Evolutionary conservation across 169 alveolate species (phyloP), one percentile per base, ranked within the genome.

Genomic region (Plasmodium vivax): DNA sequence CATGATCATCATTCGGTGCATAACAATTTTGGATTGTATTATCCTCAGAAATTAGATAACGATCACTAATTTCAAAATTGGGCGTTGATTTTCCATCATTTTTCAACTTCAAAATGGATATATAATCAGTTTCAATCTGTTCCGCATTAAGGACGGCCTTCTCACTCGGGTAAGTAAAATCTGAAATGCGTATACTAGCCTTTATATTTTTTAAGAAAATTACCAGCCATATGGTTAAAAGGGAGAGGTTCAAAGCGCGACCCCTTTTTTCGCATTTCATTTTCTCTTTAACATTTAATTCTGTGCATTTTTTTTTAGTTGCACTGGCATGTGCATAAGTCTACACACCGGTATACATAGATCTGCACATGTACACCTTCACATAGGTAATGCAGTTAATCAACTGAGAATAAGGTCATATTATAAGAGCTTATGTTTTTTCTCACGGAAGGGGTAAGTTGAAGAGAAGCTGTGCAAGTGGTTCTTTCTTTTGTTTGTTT

Each of bases 121-220:
- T 51, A 45, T 87, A 87, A 5, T 62, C 84, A 56, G 93, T 87
- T 87, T 87, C 87, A 47, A 87, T 56, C 30, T 54, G 32, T 38
- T 77, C 85, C n/a, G 82, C 82, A 56, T 58, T 19, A 38, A 87
- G 36, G 32, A 54, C 47, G 71, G 14, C 23, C 68, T 16, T 79
- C 82, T 51, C 77, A 87, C 43, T 45, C n/a, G 56, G 7, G 45
- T 87, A 87, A 87, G 85, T 87, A 56, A 75, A 54, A 41, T 74
- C 47, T 19, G 93, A 75, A 51, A 77, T 77, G 81, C 58, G 56
- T 51, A 87, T 51, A 75, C 19, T 75, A 87, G 93, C 93, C 9
- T 54, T 87, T 87, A 77, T 75, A 16, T 41, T 54, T 77, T 56
- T 75, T 84, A 84, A 77, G 47, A 54, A 75, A 75, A 87, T 51